Evolutionary conservation across 805 yeast species (phyloP).

Genomic region (Metschnikowia peoriensis): DNA sequence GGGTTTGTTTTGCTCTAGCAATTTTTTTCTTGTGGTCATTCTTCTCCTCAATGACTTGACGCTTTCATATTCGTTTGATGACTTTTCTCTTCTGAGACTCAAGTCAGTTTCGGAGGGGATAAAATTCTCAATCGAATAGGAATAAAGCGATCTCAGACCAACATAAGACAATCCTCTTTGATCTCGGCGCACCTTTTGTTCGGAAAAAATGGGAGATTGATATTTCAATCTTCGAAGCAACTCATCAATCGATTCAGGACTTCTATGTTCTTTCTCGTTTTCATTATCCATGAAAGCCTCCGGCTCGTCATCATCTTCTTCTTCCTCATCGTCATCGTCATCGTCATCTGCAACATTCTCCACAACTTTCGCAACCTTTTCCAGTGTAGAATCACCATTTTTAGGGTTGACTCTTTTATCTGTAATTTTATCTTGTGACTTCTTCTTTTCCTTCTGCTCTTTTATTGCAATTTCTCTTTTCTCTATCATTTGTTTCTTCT

Average conservation of each 20-base stretch:
- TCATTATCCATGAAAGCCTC: conserved; percentile 15
- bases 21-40: conserved; percentile 32
- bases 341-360: conserved; percentile 12
- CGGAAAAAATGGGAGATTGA: conserved; percentile 3
- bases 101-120: conserved; percentile 2
- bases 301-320: conserved; percentile 16
- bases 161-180: conserved; percentile 4
- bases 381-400: background rate
- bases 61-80: conserved; percentile 31
- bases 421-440: background rate
- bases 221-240: conserved; percentile 17
- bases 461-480: conserved; percentile 17
- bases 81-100: conserved; percentile 5
- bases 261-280: conserved; percentile 11
- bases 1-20: conserved; percentile 21
- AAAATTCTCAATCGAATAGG: conserved; percentile 6
- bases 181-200: conserved; percentile 4
- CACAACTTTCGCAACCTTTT: conserved; percentile 1
- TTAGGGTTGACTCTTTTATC: background rate
- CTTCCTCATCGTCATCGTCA: conserved; percentile 11
- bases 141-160: conserved; percentile 4
- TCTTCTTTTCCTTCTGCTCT: conserved; percentile 11
- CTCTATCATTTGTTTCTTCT: conserved; percentile 34
- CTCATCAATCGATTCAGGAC: conserved; percentile 17
- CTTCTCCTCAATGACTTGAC: conserved; percentile 37